Percentiles rank a stretch among this genome's conserved stretches.
Evolutionary conservation across 2,329 filamentous ascomycete species (phyloP).

Genomic region (Xylariaceae sp.): DNA sequence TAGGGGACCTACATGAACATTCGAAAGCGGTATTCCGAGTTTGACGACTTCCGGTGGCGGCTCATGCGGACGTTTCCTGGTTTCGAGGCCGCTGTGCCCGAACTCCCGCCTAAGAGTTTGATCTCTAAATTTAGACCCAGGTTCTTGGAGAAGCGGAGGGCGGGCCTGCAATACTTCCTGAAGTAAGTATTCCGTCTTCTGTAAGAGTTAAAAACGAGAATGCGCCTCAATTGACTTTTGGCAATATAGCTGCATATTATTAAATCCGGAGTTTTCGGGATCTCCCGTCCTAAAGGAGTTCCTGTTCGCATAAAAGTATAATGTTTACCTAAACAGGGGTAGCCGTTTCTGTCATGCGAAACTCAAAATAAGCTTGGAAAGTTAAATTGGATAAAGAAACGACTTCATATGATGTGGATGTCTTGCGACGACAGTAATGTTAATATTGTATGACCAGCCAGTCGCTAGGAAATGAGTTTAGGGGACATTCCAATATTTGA

Average conservation of each 20-base stretch:
- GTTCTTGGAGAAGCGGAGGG: slow-evolving; percentile 84
- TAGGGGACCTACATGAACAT: slow-evolving; percentile 67
- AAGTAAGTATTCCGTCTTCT: slow-evolving; percentile 70
- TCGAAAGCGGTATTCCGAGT: slow-evolving; percentile 86
- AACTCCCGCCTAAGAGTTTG: slow-evolving; percentile 87
- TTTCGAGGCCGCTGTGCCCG: slow-evolving; percentile 84
- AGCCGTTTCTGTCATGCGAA: background rate
- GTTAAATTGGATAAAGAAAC: slow-evolving; percentile 1
- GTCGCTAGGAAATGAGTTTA: background rate
- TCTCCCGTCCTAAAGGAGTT: slow-evolving; percentile 93
- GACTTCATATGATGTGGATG: slow-evolving; percentile 21
- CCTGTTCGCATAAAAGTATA: slow-evolving; percentile 65
- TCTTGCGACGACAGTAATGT: slow-evolving; percentile 32
- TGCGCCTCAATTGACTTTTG: slow-evolving; percentile 24
- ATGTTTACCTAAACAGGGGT: background rate
- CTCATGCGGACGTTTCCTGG: slow-evolving; percentile 82
- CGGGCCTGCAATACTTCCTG: slow-evolving; percentile 88
- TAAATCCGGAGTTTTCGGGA: slow-evolving; percentile 92
- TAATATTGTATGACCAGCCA: slow-evolving; percentile 36
- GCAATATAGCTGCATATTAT: slow-evolving; percentile 74
- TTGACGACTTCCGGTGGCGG: slow-evolving; percentile 78
- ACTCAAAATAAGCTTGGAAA: background rate
- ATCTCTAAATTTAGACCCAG: slow-evolving; percentile 83
- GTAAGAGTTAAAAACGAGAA: too few species aligned
- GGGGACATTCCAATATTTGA: background rate